phyloP scores from a whole-genome alignment of 805 yeast species.

The Aciculoconidium aculeatum region DNA sequence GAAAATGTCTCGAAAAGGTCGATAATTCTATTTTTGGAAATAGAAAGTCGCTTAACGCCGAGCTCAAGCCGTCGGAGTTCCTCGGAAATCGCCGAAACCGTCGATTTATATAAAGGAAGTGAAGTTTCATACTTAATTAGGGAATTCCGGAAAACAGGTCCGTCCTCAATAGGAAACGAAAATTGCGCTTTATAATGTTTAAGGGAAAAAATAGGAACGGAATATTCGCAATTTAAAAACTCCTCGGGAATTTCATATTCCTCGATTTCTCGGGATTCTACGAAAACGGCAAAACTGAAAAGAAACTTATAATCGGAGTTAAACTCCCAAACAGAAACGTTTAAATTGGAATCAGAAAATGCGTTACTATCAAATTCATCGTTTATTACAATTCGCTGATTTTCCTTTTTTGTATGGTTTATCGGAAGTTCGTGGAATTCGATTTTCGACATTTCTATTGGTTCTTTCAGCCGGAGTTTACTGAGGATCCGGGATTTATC shows the following conservation, averaged over 20 bases:
- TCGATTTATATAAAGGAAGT: constrained; percentile 23
- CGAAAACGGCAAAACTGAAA: constrained; percentile 18
- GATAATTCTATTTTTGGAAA: constrained; percentile 15
- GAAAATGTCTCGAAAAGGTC: constrained; percentile 19
- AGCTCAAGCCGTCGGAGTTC: constrained; percentile 27
- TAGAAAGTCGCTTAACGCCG: constrained; percentile 15
- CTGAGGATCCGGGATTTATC: no score
- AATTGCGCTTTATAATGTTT: no score
- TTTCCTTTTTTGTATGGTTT: constrained; percentile 10
- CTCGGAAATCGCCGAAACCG: constrained; percentile 20
- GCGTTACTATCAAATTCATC: constrained; percentile 16
- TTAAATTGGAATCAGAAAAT: constrained; percentile 14
- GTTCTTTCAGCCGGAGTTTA: no score
- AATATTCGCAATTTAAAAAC: no score
- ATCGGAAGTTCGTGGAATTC: constrained; percentile 21
- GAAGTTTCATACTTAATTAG: constrained; percentile 26
- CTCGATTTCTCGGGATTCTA: not conserved
- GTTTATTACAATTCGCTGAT: constrained; percentile 23
- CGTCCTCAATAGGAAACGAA: constrained; percentile 37
- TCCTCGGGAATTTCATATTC: no score
- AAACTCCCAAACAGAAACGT: constrained; percentile 23
- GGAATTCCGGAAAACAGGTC: constrained; percentile 36
- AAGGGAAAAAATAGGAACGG: no score
- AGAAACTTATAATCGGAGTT: constrained; percentile 13
- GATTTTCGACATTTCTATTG: constrained; percentile 25